Base-by-base conservation (phyloP, 2,329 filamentous ascomycete species). In the Pseudogymnoascus sp. region DNA sequence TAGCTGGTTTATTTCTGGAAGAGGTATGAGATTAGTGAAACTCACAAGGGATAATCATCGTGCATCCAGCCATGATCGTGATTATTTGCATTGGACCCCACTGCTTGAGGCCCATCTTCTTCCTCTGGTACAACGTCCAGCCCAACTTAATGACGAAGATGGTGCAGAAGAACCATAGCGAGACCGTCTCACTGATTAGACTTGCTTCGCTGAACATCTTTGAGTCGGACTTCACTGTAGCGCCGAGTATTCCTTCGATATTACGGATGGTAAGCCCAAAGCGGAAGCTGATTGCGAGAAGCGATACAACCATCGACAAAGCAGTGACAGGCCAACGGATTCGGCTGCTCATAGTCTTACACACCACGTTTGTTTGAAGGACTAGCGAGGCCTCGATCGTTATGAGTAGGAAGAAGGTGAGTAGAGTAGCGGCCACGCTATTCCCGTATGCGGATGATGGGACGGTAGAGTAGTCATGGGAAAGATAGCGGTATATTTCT, bases 1-100 rank as follows among this genome's bases (percentile, higher is more conserved):
- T 60, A 68, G 65, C 60, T 62, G 61, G 62, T 59, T 37, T 23
- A 42, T 53, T 53, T 61, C 21, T 50, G n/a, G 31, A 38, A n/a
- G 38, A 13, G 70, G 26, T 35, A n/a, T 37, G 7, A 4, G 31
- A 44, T 4, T 37, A 10, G 11, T 23, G 21, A 29, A 21, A 67
- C 78, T 74, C 77, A 87, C 86, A 81, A 71, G 87, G 87, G 65
- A 88, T 77, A 35, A 86, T 70, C 78, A 89, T 79, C 1, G 86
- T 88, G 74, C 88, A 86, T 65, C 83, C 85, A 59, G 84, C 83
- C 81, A 88, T 87, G 68, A 88, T 81, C 71, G 87, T 87, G 65
- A 89, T 83, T 63, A 87, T 81, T 68, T 87, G 83, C 79, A 89
- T 84, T 1, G 84, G 83, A 9, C 84, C 84, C 69, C 87, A 88